Conservation (phyloP, 352 stramenopile species). For the Phytophthora fragariaefolia region DNA sequence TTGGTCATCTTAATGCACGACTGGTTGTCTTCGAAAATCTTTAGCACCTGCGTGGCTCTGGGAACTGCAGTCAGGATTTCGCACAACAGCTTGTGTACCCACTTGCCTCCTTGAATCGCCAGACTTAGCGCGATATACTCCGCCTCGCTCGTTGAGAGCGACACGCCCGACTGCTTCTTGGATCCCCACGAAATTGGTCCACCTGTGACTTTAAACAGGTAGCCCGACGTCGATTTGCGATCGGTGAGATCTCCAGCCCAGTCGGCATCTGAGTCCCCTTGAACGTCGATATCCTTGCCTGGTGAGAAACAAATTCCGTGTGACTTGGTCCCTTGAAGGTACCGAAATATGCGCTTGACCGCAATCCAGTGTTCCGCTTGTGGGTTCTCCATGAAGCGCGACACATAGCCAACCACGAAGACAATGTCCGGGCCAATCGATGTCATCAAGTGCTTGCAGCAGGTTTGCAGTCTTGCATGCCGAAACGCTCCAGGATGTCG, state of each 20-base stretch:
- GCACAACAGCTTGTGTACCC: background rate
- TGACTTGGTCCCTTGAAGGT: slow-evolving; percentile 22
- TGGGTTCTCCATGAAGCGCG: too few relatives aligned
- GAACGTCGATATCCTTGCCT: slow-evolving; percentile 7
- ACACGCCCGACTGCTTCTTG: slow-evolving; percentile 22
- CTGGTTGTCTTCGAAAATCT: slow-evolving; percentile 6
- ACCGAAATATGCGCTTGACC: slow-evolving; percentile 16
- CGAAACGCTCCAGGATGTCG: too few relatives aligned
- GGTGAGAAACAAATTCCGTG: slow-evolving; percentile 9
- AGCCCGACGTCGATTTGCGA: slow-evolving; percentile 20
- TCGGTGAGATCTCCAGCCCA: too few relatives aligned
- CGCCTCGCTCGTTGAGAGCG: slow-evolving; percentile 14
- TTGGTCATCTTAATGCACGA: slow-evolving; percentile 6
- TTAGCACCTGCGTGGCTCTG: background rate
- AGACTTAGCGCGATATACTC: too few relatives aligned
- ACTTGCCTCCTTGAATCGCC: too few relatives aligned
- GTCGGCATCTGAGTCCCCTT: slow-evolving; percentile 11
- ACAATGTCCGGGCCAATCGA: too few relatives aligned
- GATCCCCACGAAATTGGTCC: slow-evolving; percentile 4
- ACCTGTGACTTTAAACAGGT: background rate
- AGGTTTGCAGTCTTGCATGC: too few relatives aligned
- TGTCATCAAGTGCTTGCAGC: too few relatives aligned
- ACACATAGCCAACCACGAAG: too few relatives aligned
- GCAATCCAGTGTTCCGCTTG: too few relatives aligned
- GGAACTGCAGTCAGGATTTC: slow-evolving; percentile 6